Evolutionary conservation across 768 basidiomycete species (phyloP).

Genomic region (Xanthoconium purpureum): DNA sequence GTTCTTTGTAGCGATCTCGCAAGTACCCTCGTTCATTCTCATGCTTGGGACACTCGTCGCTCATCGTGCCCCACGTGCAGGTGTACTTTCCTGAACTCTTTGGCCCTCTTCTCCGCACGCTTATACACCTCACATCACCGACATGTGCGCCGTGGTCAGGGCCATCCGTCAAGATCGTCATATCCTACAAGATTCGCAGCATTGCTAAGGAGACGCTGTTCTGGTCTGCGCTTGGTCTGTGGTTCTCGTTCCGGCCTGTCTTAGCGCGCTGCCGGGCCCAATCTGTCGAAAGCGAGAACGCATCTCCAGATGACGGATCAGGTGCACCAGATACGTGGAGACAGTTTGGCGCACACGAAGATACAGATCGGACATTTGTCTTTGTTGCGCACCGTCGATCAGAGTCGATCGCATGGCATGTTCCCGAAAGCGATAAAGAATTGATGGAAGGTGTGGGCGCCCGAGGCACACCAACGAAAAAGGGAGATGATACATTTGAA

Average conservation of each 20-base stretch:
- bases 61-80: conserved; percentile 36
- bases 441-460: conserved; percentile 60
- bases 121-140: conserved; percentile 67
- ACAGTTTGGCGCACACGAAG: conserved; percentile 41
- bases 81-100: conserved; percentile 85
- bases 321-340: conserved; percentile 30
- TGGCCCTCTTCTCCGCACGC: conserved; percentile 69
- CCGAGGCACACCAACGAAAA: conserved; percentile 38
- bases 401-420: conserved; percentile 55
- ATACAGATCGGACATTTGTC: conserved; percentile 47
- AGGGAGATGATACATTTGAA: conserved; percentile 71
- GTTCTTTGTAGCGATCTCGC: conserved; percentile 85
- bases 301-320: not conserved
- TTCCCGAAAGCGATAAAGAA: conserved; percentile 51
- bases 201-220: conserved; percentile 69
- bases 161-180: conserved; percentile 41
- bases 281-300: too few species aligned
- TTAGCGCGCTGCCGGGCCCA: conserved; percentile 26
- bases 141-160: conserved; percentile 31
- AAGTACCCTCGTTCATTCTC: conserved; percentile 28
- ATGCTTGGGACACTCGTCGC: not conserved
- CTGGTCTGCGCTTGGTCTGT: conserved; percentile 78
- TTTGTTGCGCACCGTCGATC: conserved; percentile 58
- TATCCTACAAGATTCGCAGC: conserved; percentile 78
- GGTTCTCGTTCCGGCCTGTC: conserved; percentile 66